phyloP scores from a whole-genome alignment of 257 asterid species.

The Petunia secreta region DNA sequence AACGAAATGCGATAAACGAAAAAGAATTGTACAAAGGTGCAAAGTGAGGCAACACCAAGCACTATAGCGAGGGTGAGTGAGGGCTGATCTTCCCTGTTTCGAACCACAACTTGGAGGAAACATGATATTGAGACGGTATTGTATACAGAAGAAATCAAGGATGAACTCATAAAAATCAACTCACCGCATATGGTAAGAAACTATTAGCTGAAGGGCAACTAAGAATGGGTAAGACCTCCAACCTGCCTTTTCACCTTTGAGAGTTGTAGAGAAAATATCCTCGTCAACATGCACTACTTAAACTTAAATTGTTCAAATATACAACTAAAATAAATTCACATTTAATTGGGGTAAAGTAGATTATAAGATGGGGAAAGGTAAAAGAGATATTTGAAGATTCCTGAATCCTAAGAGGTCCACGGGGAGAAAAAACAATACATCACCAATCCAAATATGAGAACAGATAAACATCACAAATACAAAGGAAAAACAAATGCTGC shows the following conservation, averaged over 20 bases:
- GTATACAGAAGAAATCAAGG: neutral
- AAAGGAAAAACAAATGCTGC: neutral
- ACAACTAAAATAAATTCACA: neutral
- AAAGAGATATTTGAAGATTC: neutral
- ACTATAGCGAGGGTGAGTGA: slow-evolving; percentile 1
- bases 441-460: neutral
- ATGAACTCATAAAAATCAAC: neutral
- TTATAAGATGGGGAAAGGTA: neutral
- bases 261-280: neutral
- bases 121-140: neutral
- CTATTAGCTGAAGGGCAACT: neutral
- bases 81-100: neutral
- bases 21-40: neutral
- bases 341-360: neutral
- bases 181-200: neutral
- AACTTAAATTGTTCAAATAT: neutral
- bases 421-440: neutral
- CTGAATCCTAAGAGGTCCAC: neutral
- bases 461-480: neutral
- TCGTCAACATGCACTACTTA: neutral
- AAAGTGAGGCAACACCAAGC: neutral
- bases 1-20: neutral
- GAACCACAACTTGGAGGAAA: neutral
- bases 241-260: neutral
- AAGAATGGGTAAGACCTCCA: neutral